Evolutionary conservation across 139 green algal genomes (phyloP).

Genomic region (Edaphochlamys debaryana): DNA sequence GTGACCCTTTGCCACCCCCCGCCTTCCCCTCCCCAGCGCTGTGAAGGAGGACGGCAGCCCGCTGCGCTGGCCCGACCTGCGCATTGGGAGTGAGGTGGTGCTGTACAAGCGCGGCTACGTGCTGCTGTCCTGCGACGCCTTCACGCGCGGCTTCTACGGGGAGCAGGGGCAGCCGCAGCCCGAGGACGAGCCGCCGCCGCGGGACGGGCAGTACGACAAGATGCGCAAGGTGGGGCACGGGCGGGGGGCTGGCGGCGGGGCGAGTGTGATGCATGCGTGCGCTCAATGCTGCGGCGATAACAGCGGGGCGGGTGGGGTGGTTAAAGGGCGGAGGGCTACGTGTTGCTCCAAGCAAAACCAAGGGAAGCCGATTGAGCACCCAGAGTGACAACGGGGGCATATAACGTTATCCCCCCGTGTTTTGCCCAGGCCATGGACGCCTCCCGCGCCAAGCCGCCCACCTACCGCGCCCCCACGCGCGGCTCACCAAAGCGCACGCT

Average conservation of each 20-base stretch:
- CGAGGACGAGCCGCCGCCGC: slow-evolving; percentile 25
- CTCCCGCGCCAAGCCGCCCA: background rate
- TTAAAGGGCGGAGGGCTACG: too few species aligned
- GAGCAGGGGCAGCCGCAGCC: slow-evolving; percentile 24
- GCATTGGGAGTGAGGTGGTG: slow-evolving; percentile 34
- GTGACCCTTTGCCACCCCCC: too few species aligned
- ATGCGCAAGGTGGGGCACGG: slow-evolving; percentile 65
- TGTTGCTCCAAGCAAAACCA: too few species aligned
- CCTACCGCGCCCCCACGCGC: too few species aligned
- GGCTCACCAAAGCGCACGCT: too few species aligned
- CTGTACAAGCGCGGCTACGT: slow-evolving; percentile 53
- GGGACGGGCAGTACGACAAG: slow-evolving; percentile 41
- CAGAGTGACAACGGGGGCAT: too few species aligned
- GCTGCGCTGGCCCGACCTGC: slow-evolving; percentile 46
- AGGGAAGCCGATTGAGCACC: too few species aligned
- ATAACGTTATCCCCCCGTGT: too few species aligned
- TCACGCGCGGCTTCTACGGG: slow-evolving; percentile 34
- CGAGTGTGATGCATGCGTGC: too few species aligned
- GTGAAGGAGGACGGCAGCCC: slow-evolving; percentile 36
- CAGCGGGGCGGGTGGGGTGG: too few species aligned
- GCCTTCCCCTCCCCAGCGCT: slow-evolving; percentile 47
- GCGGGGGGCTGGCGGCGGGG: background rate
- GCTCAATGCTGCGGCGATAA: too few species aligned
- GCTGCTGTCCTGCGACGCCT: slow-evolving; percentile 29
- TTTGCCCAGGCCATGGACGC: background rate